These are phyloP conservation scores for Coriolopsis trogii DNA, from an alignment of 1,284 basidiomycete genomes.

Conservation along the genomic window DNA sequence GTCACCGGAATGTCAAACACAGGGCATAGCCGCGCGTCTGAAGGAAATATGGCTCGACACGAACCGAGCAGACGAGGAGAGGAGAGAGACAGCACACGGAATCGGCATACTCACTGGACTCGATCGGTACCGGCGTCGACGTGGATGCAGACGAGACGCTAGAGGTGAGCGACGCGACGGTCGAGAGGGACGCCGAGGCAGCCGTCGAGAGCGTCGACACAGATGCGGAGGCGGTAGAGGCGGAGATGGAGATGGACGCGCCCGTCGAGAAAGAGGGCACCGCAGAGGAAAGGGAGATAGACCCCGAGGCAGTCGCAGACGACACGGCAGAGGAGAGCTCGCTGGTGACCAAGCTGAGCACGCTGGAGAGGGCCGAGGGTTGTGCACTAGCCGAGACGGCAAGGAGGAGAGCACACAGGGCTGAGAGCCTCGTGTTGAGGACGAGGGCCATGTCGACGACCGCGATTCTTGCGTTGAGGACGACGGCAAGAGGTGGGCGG, in stretches of 20 bases:
- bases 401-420: slow-evolving; percentile 20
- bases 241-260: background rate
- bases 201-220: background rate
- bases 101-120: too few relatives aligned
- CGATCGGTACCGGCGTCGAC: too few relatives aligned
- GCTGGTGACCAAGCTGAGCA: background rate
- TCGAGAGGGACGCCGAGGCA: too few relatives aligned
- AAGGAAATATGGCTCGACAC: too few relatives aligned
- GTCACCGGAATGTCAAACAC: too few relatives aligned
- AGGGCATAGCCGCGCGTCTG: too few relatives aligned
- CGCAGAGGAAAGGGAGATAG: too few relatives aligned
- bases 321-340: background rate
- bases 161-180: too few relatives aligned
- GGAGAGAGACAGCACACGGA: too few relatives aligned
- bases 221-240: background rate
- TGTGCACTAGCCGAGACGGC: slow-evolving; percentile 3
- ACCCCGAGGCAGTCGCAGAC: background rate
- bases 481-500: slow-evolving; percentile 5
- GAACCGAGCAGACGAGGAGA: too few relatives aligned
- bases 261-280: background rate
- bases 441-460: slow-evolving; percentile 17
- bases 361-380: background rate
- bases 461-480: background rate
- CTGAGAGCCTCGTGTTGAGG: slow-evolving; percentile 22
- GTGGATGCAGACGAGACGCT: too few relatives aligned